Evolutionary conservation across 768 basidiomycete genomes (phyloP), one percentile per base, ranked within the genome.

Genomic region (Leccinum pellstonianum): DNA sequence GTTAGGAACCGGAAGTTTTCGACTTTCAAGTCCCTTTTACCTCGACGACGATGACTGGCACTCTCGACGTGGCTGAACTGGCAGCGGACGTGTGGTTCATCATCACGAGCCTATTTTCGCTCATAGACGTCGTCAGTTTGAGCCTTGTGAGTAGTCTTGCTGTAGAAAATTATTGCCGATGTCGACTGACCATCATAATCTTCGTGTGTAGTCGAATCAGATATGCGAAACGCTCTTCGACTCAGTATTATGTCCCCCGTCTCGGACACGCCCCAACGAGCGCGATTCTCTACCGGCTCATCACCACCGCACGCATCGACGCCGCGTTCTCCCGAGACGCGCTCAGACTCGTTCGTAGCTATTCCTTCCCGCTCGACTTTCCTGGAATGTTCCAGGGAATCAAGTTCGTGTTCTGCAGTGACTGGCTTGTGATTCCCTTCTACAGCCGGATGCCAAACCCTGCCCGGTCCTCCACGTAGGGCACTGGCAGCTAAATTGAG

Each of bases 331-430:
- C 61, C 11, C 21, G 21, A 21, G 21, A 21, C 21, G 21, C 21
- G 21, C 21, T 21, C 21, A 21, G 21, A 21, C 21, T 2, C 21
- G 21, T 21, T 21, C 21, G 21, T 21, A 21, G 21, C 21, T 21
- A 21, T 21, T 21, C 62, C 19, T 72, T 72, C 19, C 71, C 70
- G 4, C 64, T 72, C 23, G 68, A 70, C 17, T 65, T 73, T 33
- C 68, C 72, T 7, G 71, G 72, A 3, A 58, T 66, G 11, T 72
- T 72, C 54, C 71, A 73, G 56, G 71, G 71, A 33, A 47, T 72
- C 57, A 70, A 64, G 43, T 72, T 74, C 55, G n/a, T 70, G 35
- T 64, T 72, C 15, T 70, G 72, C 8, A 63, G 64, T 37, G 63
- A 69, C 54, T 72, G 70, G 70, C 66, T 72, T 2, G 70, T 72